Percentiles rank a stretch among this genome's conserved stretches.
These are phyloP conservation scores for Sporodiniella umbellata DNA, from an alignment of 371 early-diverging fungal genomes.

Conservation along the genomic window DNA sequence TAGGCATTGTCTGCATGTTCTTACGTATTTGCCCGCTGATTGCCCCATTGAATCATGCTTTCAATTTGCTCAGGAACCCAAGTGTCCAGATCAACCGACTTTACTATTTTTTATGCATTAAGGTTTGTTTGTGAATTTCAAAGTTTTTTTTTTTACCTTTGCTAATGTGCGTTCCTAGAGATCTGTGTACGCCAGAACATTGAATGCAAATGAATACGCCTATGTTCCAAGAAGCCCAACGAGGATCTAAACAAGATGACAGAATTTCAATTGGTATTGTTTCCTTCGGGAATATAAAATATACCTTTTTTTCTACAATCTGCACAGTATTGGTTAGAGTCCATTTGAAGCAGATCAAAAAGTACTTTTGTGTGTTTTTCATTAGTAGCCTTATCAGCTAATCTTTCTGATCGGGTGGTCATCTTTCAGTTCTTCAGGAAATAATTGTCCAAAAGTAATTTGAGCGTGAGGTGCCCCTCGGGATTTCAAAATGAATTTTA, in stretches of 20 bases:
- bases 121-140: neutral
- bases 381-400: constrained; percentile 61
- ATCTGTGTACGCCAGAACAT: constrained; percentile 76
- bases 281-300: no score
- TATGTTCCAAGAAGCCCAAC: constrained; percentile 81
- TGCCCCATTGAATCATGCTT: constrained; percentile 75
- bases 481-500: no score
- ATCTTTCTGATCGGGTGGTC: constrained; percentile 65
- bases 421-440: constrained; percentile 24
- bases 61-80: constrained; percentile 79
- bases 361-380: constrained; percentile 65
- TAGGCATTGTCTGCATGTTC: neutral
- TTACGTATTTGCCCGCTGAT: constrained; percentile 59
- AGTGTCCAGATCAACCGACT: constrained; percentile 74
- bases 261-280: no score
- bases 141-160: constrained; percentile 48
- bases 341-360: constrained; percentile 54
- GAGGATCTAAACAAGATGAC: constrained; percentile 57
- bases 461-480: no score
- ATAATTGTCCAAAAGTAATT: neutral
- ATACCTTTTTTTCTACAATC: constrained; percentile 74
- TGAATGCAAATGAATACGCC: constrained; percentile 79
- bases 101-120: constrained; percentile 43
- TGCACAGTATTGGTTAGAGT: constrained; percentile 67
- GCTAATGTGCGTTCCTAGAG: constrained; percentile 75